Conservation (phyloP, 345 rosid species). For the Isatis tinctoria region DNA sequence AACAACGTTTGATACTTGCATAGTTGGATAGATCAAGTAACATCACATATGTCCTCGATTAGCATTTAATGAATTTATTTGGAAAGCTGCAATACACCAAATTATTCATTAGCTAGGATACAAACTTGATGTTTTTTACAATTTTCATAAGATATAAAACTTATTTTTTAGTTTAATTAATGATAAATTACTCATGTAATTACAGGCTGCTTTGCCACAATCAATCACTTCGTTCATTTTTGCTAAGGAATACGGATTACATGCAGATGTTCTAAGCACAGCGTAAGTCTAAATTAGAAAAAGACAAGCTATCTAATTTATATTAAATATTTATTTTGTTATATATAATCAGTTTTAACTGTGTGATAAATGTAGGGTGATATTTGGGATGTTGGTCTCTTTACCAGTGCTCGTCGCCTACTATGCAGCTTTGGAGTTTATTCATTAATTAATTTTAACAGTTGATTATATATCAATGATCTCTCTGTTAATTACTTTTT, state of each 20-base stretch:
- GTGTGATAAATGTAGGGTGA: constrained; percentile 48
- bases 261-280: constrained; percentile 76
- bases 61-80: neutral
- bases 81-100: neutral
- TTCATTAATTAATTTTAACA: constrained; percentile 12
- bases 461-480: neutral
- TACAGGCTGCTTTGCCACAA: constrained; percentile 77
- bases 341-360: neutral
- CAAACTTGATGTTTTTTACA: neutral
- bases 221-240: constrained; percentile 69
- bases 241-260: constrained; percentile 74
- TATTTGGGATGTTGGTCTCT: constrained; percentile 65
- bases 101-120: neutral
- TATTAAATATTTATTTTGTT: no score
- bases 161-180: neutral
- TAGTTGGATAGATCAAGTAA: neutral
- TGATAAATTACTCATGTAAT: neutral
- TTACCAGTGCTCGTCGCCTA: constrained; percentile 63
- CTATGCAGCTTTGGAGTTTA: constrained; percentile 47
- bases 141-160: neutral
- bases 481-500: neutral
- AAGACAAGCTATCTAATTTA: neutral
- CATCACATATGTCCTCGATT: neutral
- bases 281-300: constrained; percentile 47
- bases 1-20: neutral